Percentiles rank a stretch among this genome's conserved stretches.
Evolutionary conservation across 2,329 filamentous ascomycete species (phyloP).

Genomic region (Fusarium sp.): DNA sequence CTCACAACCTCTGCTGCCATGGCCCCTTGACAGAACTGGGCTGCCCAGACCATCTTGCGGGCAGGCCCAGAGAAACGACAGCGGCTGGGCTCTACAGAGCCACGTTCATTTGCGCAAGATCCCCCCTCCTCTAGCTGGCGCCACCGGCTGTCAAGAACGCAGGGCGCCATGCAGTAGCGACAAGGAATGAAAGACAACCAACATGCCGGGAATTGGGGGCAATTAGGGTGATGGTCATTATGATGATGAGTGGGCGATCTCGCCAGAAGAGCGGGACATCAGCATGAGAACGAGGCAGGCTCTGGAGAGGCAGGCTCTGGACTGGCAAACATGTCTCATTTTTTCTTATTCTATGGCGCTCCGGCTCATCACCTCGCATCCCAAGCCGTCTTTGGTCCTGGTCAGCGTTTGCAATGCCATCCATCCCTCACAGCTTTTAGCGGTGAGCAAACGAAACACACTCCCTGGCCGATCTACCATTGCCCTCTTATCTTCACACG

Average conservation of each 20-base stretch:
- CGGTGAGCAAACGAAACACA: conserved; percentile 30
- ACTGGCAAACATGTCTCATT: neutral
- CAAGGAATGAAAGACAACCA: neutral
- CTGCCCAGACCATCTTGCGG: neutral
- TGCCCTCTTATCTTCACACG: conserved; percentile 7
- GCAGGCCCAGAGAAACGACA: neutral
- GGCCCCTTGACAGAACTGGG: neutral
- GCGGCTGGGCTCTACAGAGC: neutral
- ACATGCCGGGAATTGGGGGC: neutral
- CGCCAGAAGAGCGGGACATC: neutral
- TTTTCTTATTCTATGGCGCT: neutral
- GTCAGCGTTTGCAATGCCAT: neutral
- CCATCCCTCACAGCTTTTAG: conserved; percentile 5
- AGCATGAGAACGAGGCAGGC: neutral
- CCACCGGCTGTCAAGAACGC: conserved; percentile 2
- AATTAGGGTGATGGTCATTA: neutral
- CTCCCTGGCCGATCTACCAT: conserved; percentile 2
- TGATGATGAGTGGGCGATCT: neutral
- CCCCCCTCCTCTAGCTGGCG: neutral
- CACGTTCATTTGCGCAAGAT: neutral
- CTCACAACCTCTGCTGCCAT: neutral
- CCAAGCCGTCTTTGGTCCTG: neutral
- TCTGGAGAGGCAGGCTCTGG: neutral
- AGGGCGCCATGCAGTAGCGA: neutral
- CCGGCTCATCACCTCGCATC: conserved; percentile 10